Conservation (phyloP, 2,329 filamentous ascomycete species). For the Cladosporium sp. region DNA sequence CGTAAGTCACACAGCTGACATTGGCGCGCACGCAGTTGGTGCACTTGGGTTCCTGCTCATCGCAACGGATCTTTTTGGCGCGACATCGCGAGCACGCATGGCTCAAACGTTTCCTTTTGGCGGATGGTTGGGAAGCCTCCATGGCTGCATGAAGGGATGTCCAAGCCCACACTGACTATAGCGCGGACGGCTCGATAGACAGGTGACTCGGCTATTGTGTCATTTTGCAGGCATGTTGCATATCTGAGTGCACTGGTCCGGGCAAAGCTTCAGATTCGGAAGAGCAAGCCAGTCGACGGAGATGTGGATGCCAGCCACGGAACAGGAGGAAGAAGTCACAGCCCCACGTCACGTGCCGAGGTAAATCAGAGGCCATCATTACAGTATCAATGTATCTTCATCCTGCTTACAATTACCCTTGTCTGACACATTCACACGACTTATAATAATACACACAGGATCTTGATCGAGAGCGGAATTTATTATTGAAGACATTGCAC, state of each 20-base stretch:
- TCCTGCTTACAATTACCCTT: too few relatives aligned
- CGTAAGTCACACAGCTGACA: background rate
- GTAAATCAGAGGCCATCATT: background rate
- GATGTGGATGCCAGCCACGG: background rate
- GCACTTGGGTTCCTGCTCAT: slow-evolving; percentile 1
- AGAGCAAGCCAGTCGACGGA: background rate
- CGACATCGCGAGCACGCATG: slow-evolving; percentile 5
- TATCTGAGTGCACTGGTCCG: background rate
- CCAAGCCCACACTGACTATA: background rate
- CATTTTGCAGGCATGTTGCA: background rate
- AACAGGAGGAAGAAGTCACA: background rate
- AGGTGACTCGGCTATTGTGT: background rate
- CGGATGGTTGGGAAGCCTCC: background rate
- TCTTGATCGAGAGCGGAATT: too few relatives aligned
- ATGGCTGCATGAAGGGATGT: background rate
- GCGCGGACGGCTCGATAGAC: background rate
- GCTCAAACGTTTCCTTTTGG: slow-evolving; percentile 8
- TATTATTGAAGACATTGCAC: too few relatives aligned
- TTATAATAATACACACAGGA: too few relatives aligned
- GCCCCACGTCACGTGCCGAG: background rate
- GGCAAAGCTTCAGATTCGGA: background rate
- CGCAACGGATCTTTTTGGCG: slow-evolving; percentile 1
- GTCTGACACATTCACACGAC: too few relatives aligned
- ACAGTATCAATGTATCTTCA: too few relatives aligned
- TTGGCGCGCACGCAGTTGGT: slow-evolving; percentile 1